Conservation (phyloP, 2,329 filamentous ascomycete genomes). For the Neopestalotiopsis clavispora region DNA sequence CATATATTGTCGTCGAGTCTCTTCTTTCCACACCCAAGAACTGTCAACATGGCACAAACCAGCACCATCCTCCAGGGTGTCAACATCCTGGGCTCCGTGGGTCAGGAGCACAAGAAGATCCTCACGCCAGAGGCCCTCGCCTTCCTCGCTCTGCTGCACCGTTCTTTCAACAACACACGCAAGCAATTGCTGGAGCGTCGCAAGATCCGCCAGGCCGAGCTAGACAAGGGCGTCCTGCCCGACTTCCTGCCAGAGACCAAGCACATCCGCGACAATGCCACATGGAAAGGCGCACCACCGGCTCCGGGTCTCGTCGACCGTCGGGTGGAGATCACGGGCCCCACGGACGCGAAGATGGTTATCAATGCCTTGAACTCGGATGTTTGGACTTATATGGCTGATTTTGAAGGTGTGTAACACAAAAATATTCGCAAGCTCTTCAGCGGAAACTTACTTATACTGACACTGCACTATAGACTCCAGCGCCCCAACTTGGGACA, state of each 20-base stretch:
- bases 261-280: slow-evolving; percentile 90
- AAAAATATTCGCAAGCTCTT: background rate
- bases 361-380: slow-evolving; percentile 95
- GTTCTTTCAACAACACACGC: slow-evolving; percentile 89
- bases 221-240: slow-evolving; percentile 85
- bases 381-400: slow-evolving; percentile 99
- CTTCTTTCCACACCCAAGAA: background rate
- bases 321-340: slow-evolving; percentile 95
- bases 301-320: slow-evolving; percentile 93
- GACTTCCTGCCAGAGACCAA: slow-evolving; percentile 97
- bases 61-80: slow-evolving; percentile 87
- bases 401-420: slow-evolving; percentile 78
- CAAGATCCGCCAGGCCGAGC: slow-evolving; percentile 84
- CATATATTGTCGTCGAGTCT: background rate
- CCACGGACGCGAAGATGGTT: slow-evolving; percentile 98
- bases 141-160: slow-evolving; percentile 93
- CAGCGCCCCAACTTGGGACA: slow-evolving; percentile 95
- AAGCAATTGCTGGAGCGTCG: slow-evolving; percentile 89
- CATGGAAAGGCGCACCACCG: slow-evolving; percentile 91
- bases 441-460: background rate
- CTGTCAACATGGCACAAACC: slow-evolving; percentile 63
- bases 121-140: slow-evolving; percentile 87
- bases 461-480: slow-evolving; percentile 67
- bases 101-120: slow-evolving; percentile 84
- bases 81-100: slow-evolving; percentile 79